Evolutionary conservation across 306 rosid species (phyloP).

Genomic region (Betula pendula): DNA sequence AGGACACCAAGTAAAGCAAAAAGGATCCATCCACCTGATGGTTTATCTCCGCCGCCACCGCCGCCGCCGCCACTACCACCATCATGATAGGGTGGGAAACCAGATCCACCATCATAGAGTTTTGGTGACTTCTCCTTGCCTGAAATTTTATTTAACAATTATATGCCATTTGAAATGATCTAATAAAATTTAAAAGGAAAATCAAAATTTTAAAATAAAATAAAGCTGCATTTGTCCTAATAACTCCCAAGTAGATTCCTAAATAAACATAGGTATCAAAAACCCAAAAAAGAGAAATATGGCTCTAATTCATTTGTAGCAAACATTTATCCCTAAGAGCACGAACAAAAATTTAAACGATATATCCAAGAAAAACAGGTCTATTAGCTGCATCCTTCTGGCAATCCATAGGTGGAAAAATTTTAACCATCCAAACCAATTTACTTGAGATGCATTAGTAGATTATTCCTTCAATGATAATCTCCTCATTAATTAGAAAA

Average conservation of each 20-base stretch:
- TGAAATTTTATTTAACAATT: constrained; percentile 46
- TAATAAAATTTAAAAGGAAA: neutral
- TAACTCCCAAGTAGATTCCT: neutral
- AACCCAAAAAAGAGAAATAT: neutral
- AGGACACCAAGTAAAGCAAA: constrained; percentile 80
- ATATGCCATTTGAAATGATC: neutral
- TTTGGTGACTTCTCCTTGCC: constrained; percentile 66
- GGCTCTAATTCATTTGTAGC: neutral
- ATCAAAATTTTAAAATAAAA: neutral
- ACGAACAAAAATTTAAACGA: neutral
- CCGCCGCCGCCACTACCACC: constrained; percentile 74
- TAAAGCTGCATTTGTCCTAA: constrained; percentile 1
- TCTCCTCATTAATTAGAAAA: neutral
- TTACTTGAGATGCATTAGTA: neutral
- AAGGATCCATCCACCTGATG: constrained; percentile 71
- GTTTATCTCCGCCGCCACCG: constrained; percentile 70
- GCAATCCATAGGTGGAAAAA: neutral
- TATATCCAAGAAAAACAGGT: neutral
- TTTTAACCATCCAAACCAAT: neutral
- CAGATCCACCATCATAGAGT: constrained; percentile 69
- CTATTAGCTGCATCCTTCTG: neutral
- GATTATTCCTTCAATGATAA: neutral
- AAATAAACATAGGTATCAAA: constrained; percentile 1
- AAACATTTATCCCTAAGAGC: neutral
- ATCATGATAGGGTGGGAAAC: constrained; percentile 67